Evolutionary conservation across 2,329 filamentous ascomycete species (phyloP), one percentile per base, ranked within the genome.

Genomic region (Cordyceps tenuipes): DNA sequence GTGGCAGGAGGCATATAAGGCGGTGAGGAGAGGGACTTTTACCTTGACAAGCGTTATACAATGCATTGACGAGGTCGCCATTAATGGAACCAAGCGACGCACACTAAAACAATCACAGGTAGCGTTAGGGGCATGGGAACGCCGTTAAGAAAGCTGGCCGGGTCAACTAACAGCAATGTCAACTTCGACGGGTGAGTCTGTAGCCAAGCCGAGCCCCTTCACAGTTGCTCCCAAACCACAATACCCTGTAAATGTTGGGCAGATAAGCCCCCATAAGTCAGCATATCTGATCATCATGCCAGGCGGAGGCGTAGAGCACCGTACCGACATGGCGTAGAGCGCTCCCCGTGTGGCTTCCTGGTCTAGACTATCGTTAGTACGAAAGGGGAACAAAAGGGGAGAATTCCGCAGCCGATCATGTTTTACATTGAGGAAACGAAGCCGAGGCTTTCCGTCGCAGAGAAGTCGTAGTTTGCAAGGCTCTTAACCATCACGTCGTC

Each of bases 341-440:
- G 23, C 70, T 66, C 52, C 68, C 68, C 49, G 62, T 64, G 62
- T 75, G 70, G 43, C 68, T 65, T n/a, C 73, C 73, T 13, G 73
- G 73, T 62, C 73, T 75, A 58, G 31, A 54, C 36, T 61, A n/a
- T 36, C 52, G 62, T 67, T 59, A 67, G 13, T 52, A 53, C 64
- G n/a, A 59, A 39, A 41, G 41, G 41, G 29, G 29, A 47, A 10
- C 36, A 57, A 13, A 47, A 36, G 10, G 34, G 13, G 4, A 10
- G 57, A 48, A n/a, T 55, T 19, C 21, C 4, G 13, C 10, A n/a
- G 6, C 8, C 15, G 21, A 5, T 29, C 6, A 26, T 23, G 13
- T 69, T 86, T 72, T 74, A 91, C 88, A 95, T 89, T 8, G 88
- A 88, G 70, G 96, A 91, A 7, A 97, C 83, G 71, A 99, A 96